A percentile compares a stretch with the other conserved stretches of the same genome.
Conservation (phyloP, 805 yeast species). For the Nakazawaea siamensis region DNA sequence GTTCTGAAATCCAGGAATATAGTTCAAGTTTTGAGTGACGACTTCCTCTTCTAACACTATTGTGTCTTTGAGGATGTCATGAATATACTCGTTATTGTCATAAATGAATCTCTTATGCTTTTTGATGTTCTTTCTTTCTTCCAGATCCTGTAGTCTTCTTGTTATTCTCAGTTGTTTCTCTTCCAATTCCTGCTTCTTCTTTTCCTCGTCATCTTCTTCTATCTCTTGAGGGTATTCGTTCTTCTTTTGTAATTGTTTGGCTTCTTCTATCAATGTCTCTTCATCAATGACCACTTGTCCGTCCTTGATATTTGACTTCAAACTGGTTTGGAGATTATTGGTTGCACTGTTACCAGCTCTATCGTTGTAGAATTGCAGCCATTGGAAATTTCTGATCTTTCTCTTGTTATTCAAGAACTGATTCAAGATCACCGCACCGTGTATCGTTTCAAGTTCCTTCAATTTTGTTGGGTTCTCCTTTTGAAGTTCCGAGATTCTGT, state of each 20-base stretch:
- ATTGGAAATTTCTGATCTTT: slow-evolving; percentile 32
- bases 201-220: neutral
- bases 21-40: slow-evolving; percentile 8
- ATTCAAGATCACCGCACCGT: slow-evolving; percentile 38
- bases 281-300: slow-evolving; percentile 3
- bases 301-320: slow-evolving; percentile 23
- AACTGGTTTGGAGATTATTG: slow-evolving; percentile 10
- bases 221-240: neutral
- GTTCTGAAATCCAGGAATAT: slow-evolving; percentile 3
- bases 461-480: slow-evolving; percentile 29
- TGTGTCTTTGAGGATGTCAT: slow-evolving; percentile 5
- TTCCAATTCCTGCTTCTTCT: slow-evolving; percentile 1
- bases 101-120: slow-evolving; percentile 8
- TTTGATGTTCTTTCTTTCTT: slow-evolving; percentile 4
- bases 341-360: slow-evolving; percentile 25
- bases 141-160: slow-evolving; percentile 4
- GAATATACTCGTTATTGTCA: slow-evolving; percentile 1
- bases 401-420: slow-evolving; percentile 34
- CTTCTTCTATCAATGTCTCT: slow-evolving; percentile 7
- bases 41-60: slow-evolving; percentile 10
- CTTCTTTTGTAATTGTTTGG: neutral
- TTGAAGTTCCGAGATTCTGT: slow-evolving; percentile 5
- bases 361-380: slow-evolving; percentile 39
- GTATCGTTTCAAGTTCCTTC: slow-evolving; percentile 39
- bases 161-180: slow-evolving; percentile 1